phyloP scores from a whole-genome alignment of 169 alveolate genomes.

The Plasmodium vinckei region DNA sequence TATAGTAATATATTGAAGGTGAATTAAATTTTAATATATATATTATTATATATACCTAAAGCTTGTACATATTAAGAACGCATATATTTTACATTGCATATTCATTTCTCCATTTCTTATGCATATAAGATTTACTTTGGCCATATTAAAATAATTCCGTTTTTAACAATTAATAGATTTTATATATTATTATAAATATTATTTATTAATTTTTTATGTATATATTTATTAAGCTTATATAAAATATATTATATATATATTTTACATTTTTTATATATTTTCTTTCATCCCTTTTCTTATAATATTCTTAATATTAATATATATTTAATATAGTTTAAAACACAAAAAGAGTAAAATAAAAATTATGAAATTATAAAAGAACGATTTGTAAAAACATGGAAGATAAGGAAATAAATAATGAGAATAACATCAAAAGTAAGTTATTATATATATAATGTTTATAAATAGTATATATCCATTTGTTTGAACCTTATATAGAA shows the following conservation, averaged over 20 bases:
- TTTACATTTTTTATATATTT: not conserved
- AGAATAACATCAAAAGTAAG: conserved; percentile 45
- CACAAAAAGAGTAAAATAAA: conserved; percentile 12
- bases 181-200: not conserved
- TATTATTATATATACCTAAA: too few species aligned
- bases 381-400: conserved; percentile 58
- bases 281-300: not conserved
- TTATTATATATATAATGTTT: too few species aligned
- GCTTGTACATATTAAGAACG: too few species aligned
- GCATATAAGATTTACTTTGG: too few species aligned
- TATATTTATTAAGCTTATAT: not conserved
- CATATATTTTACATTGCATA: too few species aligned
- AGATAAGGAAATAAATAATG: conserved; percentile 60
- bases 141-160: too few species aligned
- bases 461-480: too few species aligned
- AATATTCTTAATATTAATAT: not conserved
- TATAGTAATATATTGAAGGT: too few species aligned
- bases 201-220: not conserved
- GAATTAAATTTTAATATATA: too few species aligned
- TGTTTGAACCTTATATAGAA: too few species aligned
- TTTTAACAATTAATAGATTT: too few species aligned
- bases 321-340: conserved; percentile 6
- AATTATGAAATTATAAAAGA: conserved; percentile 61
- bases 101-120: too few species aligned
- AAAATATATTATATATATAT: not conserved